Evolutionary conservation across 1,139 yeast genomes (phyloP).

Genomic region (Casaregolazyma suthepensis): DNA sequence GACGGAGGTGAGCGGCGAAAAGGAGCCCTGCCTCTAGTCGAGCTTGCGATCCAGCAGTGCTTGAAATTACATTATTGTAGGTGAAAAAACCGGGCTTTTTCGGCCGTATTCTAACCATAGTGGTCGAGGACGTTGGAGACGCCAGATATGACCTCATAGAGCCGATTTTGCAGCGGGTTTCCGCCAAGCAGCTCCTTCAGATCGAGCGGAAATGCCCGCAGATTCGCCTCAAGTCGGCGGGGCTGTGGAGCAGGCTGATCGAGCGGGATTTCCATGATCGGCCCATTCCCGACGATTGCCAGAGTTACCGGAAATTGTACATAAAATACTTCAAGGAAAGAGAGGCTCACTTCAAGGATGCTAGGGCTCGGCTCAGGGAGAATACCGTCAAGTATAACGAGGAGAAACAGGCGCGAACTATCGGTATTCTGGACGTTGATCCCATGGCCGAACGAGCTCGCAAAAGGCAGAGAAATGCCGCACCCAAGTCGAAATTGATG

Average conservation of each 20-base stretch:
- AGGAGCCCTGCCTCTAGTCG: conserved; percentile 11
- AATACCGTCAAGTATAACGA: conserved; percentile 20
- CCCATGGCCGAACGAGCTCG: conserved; percentile 19
- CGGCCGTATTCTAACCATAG: conserved; percentile 11
- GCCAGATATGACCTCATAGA: conserved; percentile 28
- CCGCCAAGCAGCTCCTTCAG: conserved; percentile 23
- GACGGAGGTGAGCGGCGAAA: neutral
- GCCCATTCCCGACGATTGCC: conserved; percentile 19
- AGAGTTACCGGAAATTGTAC: conserved; percentile 19
- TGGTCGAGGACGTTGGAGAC: conserved; percentile 27
- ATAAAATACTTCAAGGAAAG: conserved; percentile 22
- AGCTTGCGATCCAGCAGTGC: conserved; percentile 14
- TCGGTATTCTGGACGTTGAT: conserved; percentile 24
- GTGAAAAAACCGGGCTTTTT: conserved; percentile 3
- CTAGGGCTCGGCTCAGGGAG: conserved; percentile 23
- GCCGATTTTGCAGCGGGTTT: conserved; percentile 24
- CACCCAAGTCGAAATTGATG: conserved; percentile 19
- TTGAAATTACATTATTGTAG: conserved; percentile 15
- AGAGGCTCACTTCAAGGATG: conserved; percentile 22
- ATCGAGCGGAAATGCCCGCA: conserved; percentile 27
- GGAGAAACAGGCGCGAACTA: conserved; percentile 24
- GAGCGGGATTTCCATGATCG: conserved; percentile 25
- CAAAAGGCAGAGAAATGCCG: conserved; percentile 14
- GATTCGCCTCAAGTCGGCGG: conserved; percentile 19
- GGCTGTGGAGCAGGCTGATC: conserved; percentile 23